These are phyloP conservation scores for Vitis hybrid DNA, from an alignment of 177 flowering plant species.

Conservation along the genomic window DNA sequence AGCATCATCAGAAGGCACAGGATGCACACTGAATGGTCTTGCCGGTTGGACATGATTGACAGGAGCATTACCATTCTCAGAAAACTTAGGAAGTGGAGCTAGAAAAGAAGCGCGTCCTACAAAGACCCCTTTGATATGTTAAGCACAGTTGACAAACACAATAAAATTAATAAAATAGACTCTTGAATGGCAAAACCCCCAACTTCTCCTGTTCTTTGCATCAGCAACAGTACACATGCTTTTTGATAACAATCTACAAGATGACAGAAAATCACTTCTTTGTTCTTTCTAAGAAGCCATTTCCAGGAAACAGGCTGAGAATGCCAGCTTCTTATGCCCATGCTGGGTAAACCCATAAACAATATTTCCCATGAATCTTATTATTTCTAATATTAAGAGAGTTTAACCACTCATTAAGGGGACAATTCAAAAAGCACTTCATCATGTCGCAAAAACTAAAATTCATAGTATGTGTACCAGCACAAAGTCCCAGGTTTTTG, in stretches of 20 bases:
- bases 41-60: conserved; percentile 22
- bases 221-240: too few relatives aligned
- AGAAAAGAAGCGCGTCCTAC: conserved; percentile 49
- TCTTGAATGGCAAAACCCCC: too few relatives aligned
- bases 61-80: conserved; percentile 33
- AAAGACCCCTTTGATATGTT: conserved; percentile 12
- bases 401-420: not conserved
- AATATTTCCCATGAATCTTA: not conserved
- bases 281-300: not conserved
- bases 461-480: conserved; percentile 36
- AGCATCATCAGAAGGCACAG: conserved; percentile 38
- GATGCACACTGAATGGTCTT: conserved; percentile 41
- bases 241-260: not conserved
- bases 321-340: not conserved
- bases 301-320: not conserved
- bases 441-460: too few relatives aligned
- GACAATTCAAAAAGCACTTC: not conserved
- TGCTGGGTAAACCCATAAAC: not conserved
- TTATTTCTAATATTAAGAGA: not conserved
- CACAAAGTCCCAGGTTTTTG: conserved; percentile 54
- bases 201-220: too few relatives aligned
- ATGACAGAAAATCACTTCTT: not conserved
- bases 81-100: conserved; percentile 42
- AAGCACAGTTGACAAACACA: too few relatives aligned
- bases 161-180: too few relatives aligned